Evolutionary conservation across 768 basidiomycete species (phyloP), one percentile per base, ranked within the genome.

Genomic region (Solioccasus polychromus): DNA sequence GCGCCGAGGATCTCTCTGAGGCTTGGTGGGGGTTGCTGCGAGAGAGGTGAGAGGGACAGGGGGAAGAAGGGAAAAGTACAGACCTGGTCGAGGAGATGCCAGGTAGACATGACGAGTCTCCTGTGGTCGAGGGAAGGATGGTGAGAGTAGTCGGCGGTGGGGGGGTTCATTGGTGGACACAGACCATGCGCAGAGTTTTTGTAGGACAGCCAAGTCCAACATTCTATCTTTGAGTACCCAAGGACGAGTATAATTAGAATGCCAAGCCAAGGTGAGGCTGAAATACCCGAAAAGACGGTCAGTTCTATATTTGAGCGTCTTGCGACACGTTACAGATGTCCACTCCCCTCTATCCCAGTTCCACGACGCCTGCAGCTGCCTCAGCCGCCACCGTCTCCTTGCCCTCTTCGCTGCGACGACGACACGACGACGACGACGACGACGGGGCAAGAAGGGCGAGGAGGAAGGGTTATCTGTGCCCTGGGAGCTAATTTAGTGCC

Each of bases 1-100:
- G 92, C 92, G 30, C 78, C 76, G 20, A 96, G 80, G 34, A 96
- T 92, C 56, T 93, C 91, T 38, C 87, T 79, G 35, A 96, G 74
- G 50, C 72, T 82, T 0, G 93, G 91, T 1, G 92, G 88, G 22
- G 91, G 80, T 5, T 82, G 59, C 86, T 90, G 58, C 8, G 29
- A 25, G 30, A 26, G 42, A 32, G 11, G 38, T 36, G 55, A 42
- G 44, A n/a, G 19, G 22, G 31, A 32, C 18, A 15, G 23, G 19
- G n/a, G 3, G 34, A 29, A 43, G 51, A 36, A 35, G 23, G 41
- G 28, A 8, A 34, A 9, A 2, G 32, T 23, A 41, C 25, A 32
- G 45, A 77, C 76, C 71, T 77, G 75, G 40, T 77, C 72, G 35
- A 77, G 61, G 42, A 71, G 49, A 11, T 73, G 71, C 67, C 72